These are phyloP conservation scores for Colletotrichum paranaense DNA, from an alignment of 2,329 filamentous ascomycete genomes.

Conservation along the genomic window DNA sequence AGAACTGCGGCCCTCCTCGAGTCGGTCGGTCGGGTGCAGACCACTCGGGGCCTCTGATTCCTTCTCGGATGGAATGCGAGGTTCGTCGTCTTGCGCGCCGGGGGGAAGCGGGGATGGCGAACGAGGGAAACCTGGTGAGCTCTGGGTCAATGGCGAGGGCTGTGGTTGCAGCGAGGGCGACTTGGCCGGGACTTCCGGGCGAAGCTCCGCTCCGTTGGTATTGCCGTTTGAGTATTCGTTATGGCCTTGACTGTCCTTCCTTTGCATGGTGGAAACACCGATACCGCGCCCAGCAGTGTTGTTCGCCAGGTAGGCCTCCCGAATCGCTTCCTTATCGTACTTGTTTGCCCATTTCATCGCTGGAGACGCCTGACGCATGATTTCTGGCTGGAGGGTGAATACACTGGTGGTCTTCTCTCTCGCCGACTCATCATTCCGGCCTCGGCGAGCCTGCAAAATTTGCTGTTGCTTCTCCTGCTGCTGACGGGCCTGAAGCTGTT, in stretches of 20 bases:
- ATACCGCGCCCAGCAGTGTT: conserved; percentile 76
- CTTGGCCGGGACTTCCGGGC: conserved; percentile 57
- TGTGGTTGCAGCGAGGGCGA: conserved; percentile 43
- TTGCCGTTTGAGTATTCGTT: conserved; percentile 45
- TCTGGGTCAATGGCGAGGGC: conserved; percentile 41
- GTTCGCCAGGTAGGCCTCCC: conserved; percentile 86
- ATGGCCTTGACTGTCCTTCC: conserved; percentile 48
- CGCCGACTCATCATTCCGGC: conserved; percentile 67
- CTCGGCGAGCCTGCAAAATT: conserved; percentile 54
- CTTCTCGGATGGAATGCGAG: conserved; percentile 48
- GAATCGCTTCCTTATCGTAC: conserved; percentile 90
- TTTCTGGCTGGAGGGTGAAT: conserved; percentile 85
- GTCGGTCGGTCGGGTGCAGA: conserved; percentile 49
- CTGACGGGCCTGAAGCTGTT: conserved; percentile 80
- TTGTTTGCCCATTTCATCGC: conserved; percentile 98
- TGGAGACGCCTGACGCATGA: conserved; percentile 87
- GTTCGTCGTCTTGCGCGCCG: conserved; percentile 32
- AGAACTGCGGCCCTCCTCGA: conserved; percentile 47
- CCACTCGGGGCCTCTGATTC: conserved; percentile 47
- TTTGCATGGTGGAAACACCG: conserved; percentile 57
- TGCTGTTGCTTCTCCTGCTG: conserved; percentile 61
- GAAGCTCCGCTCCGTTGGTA: conserved; percentile 44
- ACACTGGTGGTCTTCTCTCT: conserved; percentile 87
- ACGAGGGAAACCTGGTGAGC: conserved; percentile 22
- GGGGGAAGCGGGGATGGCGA: conserved; percentile 21